Evolutionary conservation across 2,329 filamentous ascomycete species (phyloP).

Genomic region (Fusarium sambucinum): DNA sequence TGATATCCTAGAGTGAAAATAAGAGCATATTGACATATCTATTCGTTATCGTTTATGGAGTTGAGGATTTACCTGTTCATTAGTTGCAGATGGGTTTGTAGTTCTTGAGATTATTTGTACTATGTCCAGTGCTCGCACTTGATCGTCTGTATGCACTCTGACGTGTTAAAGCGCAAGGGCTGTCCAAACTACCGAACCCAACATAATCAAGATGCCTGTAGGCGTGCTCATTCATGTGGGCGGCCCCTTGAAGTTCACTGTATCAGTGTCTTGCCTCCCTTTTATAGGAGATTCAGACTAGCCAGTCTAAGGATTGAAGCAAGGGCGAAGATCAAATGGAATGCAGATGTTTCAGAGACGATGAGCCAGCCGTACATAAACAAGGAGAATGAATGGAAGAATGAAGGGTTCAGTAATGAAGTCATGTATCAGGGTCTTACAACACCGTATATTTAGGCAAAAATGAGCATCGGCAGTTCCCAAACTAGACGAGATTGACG

Average conservation of each 20-base stretch:
- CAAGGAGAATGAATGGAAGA: background rate
- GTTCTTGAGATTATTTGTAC: constrained; percentile 1
- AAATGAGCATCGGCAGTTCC: background rate
- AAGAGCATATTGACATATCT: constrained; percentile 10
- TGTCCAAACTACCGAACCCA: background rate
- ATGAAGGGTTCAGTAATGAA: background rate
- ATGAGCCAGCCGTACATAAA: constrained; percentile 1
- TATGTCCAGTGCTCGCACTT: background rate
- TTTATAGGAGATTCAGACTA: background rate
- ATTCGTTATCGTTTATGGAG: background rate
- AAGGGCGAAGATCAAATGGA: constrained; percentile 1
- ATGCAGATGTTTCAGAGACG: background rate
- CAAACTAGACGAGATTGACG: background rate
- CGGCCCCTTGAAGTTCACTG: too few relatives aligned
- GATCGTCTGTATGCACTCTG: background rate
- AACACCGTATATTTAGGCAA: background rate
- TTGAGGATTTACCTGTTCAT: constrained; percentile 26
- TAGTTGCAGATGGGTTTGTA: constrained; percentile 39
- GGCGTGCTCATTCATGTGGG: too few relatives aligned
- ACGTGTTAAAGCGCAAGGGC: background rate
- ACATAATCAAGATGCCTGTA: background rate
- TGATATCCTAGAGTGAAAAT: constrained; percentile 25
- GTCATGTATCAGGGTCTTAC: background rate
- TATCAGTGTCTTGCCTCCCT: too few relatives aligned
- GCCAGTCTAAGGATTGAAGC: background rate